Evolutionary conservation across 2,329 filamentous ascomycete species (phyloP), one percentile per base, ranked within the genome.

Genomic region (Colletotrichum cordylinicola): DNA sequence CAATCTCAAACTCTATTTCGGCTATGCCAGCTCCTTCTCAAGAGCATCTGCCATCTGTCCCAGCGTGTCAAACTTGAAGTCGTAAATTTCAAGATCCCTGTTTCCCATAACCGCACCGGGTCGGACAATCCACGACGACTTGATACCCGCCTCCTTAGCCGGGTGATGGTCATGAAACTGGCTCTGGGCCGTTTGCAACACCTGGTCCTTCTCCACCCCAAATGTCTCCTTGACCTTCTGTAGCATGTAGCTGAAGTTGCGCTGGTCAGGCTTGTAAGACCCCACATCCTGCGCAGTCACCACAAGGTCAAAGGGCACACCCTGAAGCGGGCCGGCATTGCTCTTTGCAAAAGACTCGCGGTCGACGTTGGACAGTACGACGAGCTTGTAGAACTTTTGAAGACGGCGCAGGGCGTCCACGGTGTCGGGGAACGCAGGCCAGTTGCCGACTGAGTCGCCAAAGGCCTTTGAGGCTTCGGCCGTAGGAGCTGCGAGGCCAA

Each of bases 231-330:
- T 76, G 3, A 91, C 89, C 64, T 90, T 85, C 13, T 85, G 82
- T 6, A 95, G 81, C 87, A 95, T 87, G 80, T 92, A 91, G 72
- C 91, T 87, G 74, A 95, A 95, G 77, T 95, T 95, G 67, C 85
- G 84, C 35, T 86, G 80, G 78, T 92, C 88, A 0, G 94, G 94
- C 84, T 95, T 96, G 81, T 95, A 95, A 16, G 88, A 90, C 0
- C 93, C 93, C 33, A 95, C 90, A 55, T 94, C 92, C 81, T 95
- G 87, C 0, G 94, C 94, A 0, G 93, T 95, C 80, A 93, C 89
- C 48, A 94, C 84, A 4, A 89, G 86, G 79, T 94, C 92, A 79
- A 95, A 89, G 2, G 86, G 78, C 29, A 89, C 85, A 2, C 86
- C 87, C 48, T 86, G 79, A 2, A 93, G 82, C 0, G 89, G 87